Evolutionary conservation across 1,139 yeast species (phyloP), one percentile per base, ranked within the genome.

Genomic region (Taphrina pruni): DNA sequence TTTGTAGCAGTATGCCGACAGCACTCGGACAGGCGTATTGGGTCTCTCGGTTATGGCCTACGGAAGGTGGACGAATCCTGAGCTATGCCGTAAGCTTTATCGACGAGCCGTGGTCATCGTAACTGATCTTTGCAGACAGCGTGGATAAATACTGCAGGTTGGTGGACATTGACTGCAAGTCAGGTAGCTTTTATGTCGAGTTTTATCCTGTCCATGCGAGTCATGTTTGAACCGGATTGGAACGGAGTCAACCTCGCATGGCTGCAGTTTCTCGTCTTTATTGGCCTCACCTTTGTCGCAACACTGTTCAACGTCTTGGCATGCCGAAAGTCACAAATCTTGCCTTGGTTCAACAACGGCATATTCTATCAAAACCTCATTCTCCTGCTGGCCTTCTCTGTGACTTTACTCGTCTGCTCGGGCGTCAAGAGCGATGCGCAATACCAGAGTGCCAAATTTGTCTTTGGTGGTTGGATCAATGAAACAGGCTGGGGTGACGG

Each of bases 1-100:
- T 87, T 70, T 88, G 89, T 1, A 84, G 87, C 21, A 83, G 89
- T 20, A 85, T 85, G 75, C 92, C 92, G 67, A 87, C 91, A 6
- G 84, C 88, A 35, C 76, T 77, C 17, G 80, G 79, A 0, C 75
- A 73, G 48, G 74, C 75, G 58, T 64, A 65, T n/a, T 78, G 79
- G 78, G 61, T 56, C n/a, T 43, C 67, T 2, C 45, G 45, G 26
- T 46, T 64, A 11, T 64, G 61, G 61, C 67, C 67, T 7, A 48
- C 60, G 5, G 61, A 64, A 26, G 46, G 32, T 11, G 67, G 61
- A 7, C 52, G 75, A 41, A 74, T 73, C 8, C 66, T 74, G 54
- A 69, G 72, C 8, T 71, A 69, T 60, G 50, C 51, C 12, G 56
- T 51, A 32, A 17, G 56, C 21, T 21, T 26, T 7, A 5, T 26